Conservation (phyloP, 345 rosid genomes). For the Boechera stricta region DNA sequence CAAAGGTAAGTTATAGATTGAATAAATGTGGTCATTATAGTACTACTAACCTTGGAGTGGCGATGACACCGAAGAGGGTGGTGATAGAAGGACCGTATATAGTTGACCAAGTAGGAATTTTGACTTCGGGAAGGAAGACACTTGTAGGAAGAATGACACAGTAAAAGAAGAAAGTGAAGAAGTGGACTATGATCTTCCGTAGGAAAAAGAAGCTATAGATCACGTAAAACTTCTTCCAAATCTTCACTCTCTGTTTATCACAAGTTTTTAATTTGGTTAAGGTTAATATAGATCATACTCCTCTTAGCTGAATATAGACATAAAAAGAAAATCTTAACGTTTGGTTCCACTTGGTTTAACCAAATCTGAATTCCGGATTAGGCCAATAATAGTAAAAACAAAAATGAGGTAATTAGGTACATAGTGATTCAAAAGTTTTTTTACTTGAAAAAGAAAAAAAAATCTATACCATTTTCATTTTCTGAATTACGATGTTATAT, state of each 20-base stretch:
- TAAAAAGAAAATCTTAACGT: too few relatives aligned
- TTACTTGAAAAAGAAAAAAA: too few relatives aligned
- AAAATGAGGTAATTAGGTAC: too few relatives aligned
- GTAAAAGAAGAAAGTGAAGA: conserved; percentile 37
- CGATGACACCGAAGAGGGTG: conserved; percentile 16
- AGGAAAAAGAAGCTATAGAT: conserved; percentile 42
- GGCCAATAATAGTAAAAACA: too few relatives aligned
- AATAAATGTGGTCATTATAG: background rate
- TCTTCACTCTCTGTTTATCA: conserved; percentile 31
- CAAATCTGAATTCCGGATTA: too few relatives aligned
- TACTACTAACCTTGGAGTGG: conserved; percentile 35
- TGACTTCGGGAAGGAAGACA: conserved; percentile 33
- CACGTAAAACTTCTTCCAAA: conserved; percentile 41
- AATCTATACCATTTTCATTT: too few relatives aligned
- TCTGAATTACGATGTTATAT: too few relatives aligned
- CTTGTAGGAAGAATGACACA: conserved; percentile 40
- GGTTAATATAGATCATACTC: background rate
- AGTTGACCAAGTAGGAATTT: conserved; percentile 35
- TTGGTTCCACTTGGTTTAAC: too few relatives aligned
- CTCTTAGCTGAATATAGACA: too few relatives aligned
- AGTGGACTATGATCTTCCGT: conserved; percentile 39
- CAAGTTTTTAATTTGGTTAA: background rate
- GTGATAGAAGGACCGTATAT: conserved; percentile 31
- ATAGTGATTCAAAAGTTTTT: too few relatives aligned
- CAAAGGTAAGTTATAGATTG: background rate